Conservation (phyloP, 441 rosid species). For the Bocquillonia castaneifolia region DNA sequence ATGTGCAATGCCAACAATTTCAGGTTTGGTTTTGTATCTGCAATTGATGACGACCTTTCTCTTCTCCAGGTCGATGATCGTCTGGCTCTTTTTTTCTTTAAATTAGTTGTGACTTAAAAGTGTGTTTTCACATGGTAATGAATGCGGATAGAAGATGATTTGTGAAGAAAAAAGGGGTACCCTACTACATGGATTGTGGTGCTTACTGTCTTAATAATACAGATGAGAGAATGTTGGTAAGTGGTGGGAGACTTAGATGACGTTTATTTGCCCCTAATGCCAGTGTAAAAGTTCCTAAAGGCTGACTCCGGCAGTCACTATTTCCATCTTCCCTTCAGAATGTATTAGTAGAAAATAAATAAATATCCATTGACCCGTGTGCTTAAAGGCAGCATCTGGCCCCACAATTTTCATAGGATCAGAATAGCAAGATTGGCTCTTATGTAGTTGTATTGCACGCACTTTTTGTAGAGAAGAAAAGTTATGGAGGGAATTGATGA, state of each 20-base stretch:
- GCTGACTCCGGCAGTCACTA: not conserved
- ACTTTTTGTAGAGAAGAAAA: conserved; percentile 9
- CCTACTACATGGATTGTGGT: not conserved
- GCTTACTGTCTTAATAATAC: not conserved
- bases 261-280: not conserved
- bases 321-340: not conserved
- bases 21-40: not conserved
- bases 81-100: no score
- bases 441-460: not conserved
- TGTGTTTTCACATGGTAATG: no score
- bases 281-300: not conserved
- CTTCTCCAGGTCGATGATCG: no score
- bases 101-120: no score
- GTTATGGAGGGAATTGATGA: not conserved
- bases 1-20: not conserved
- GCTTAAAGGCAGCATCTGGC: conserved; percentile 8
- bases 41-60: not conserved
- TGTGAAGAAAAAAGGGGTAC: no score
- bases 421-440: conserved; percentile 20
- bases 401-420: conserved; percentile 13
- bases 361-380: conserved; percentile 17
- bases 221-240: not conserved
- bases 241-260: not conserved
- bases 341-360: not conserved
- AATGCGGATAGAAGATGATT: no score